Evolutionary conservation across 2,329 filamentous ascomycete species (phyloP), one percentile per base, ranked within the genome.

Genomic region (Colletotrichum costaricense): DNA sequence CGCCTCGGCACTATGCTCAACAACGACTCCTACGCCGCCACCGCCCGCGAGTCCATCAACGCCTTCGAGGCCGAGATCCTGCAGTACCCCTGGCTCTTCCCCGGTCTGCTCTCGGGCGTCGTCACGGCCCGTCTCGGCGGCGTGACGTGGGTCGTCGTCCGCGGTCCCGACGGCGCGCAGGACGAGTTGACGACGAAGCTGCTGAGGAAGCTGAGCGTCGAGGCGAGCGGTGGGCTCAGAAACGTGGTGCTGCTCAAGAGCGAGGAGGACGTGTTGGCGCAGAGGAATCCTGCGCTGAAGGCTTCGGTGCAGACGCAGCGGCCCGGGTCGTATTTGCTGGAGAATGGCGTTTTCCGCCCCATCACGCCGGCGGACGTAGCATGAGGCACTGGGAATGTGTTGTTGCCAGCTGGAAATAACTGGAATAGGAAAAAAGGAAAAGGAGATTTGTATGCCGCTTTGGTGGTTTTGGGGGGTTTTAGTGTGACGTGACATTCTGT

Each of bases 61-160:
- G 94, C 95, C 0, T 99, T 99, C 77, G 94, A 97, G 77, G 93
- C 94, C 0, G 97, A 99, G 84, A 92, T 98, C 77, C 87, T 97
- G 79, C 95, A 98, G 81, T 95, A 98, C 78, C 95, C 97, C 0
- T 97, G 97, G 87, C 87, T 98, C 2, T 98, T 97, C 83, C 92
- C 94, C 0, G 93, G 93, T 4, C 87, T 98, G 77, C 87, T 98
- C 77, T 89, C 91, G 4, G 89, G 89, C 0, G 90, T 98, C 2
- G 94, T 98, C 11, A 90, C 92, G 1, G 90, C 92, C 4, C 90
- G 93, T 72, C 83, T 97, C 3, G 95, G 95, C 0, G 88, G 92
- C 2, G 88, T 88, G 67, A 78, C 78, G 8, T 82, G 76, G 73
- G 75, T 79, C 4, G 75, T 75, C 4, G 79, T 81, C 62, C 62